Evolutionary conservation across 768 basidiomycete species (phyloP), one percentile per base, ranked within the genome.

Genomic region (Lactarius psammicola): DNA sequence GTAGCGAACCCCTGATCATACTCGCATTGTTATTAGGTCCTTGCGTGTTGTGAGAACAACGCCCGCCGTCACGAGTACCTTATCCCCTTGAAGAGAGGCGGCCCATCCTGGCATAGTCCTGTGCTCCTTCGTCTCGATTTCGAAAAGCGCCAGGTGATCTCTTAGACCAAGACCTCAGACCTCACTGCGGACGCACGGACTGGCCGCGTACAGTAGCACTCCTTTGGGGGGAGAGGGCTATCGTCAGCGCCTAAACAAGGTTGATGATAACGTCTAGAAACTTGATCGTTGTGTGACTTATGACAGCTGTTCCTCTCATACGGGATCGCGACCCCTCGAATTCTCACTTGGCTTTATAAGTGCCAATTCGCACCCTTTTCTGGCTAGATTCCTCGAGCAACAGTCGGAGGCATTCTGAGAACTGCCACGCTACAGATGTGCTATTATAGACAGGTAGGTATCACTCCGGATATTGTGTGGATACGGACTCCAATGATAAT

Each of bases 1-100:
- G 30, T 44, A 4, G 59, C 33, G 31, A 66, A 62, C 65, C 51
- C 60, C 65, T 23, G 28, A 38, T 9, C 30, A 7, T 15, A 15
- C 10, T 49, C 3, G 4, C 23, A 13, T 26, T 3, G 49, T 13
- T 26, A 51, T 26, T 51, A 13, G 23, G 5, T 51, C 44, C 26
- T 23, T 23, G n/a, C n/a, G 9, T 11, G 15, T 51, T 26, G n/a
- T 11, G 46, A 46, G 44, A 49, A 49, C 46, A 49, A 49, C 11
- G 49, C 23, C 23, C 13, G 23, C 23, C 13, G 8, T 44, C 42
- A 4, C n/a, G 20, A 8, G 20, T 10, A 20, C 20, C 11, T 23
- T 26, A 49, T 51, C 11, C 49, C 49, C n/a, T 49, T 49, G 23
- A 11, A 51, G 49, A 13, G 46, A n/a, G 49, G 40, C 18, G 40